These are phyloP conservation scores for Solanum hybrid DNA, from an alignment of 305 asterid species.

Conservation along the genomic window DNA sequence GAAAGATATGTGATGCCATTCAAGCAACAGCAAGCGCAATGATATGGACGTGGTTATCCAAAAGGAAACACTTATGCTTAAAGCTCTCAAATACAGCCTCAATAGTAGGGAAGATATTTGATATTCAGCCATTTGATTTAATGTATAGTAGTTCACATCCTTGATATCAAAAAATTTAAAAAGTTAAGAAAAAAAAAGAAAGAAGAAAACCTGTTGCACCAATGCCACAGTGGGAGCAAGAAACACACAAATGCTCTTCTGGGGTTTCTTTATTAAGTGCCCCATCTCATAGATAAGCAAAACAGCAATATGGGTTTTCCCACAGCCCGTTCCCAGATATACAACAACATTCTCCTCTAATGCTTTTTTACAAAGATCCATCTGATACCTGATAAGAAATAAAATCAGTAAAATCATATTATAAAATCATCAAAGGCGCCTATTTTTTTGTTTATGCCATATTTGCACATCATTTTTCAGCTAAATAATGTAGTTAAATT, in stretches of 20 bases:
- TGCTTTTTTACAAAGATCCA: slow-evolving; percentile 84
- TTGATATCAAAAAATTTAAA: neutral
- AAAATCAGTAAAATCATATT: neutral
- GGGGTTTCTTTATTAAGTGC: slow-evolving; percentile 78
- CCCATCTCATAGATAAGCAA: slow-evolving; percentile 93
- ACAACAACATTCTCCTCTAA: slow-evolving; percentile 74
- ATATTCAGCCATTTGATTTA: neutral
- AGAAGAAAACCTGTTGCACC: slow-evolving; percentile 77
- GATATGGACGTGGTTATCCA: neutral
- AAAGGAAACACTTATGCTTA: neutral
- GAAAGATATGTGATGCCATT: neutral
- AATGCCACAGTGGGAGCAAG: slow-evolving; percentile 97
- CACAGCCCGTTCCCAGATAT: slow-evolving; percentile 92
- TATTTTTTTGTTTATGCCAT: neutral
- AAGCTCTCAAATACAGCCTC: neutral
- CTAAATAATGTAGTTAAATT: neutral
- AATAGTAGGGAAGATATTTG: neutral
- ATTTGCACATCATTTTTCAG: neutral
- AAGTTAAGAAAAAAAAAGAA: neutral
- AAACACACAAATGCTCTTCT: slow-evolving; percentile 74
- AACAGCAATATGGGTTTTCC: slow-evolving; percentile 92
- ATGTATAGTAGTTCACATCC: neutral
- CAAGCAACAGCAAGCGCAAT: neutral
- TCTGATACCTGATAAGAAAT: slow-evolving; percentile 64
- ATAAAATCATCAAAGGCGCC: neutral